Evolutionary conservation across 2,329 filamentous ascomycete genomes (phyloP), one percentile per base, ranked within the genome.

Genomic region (Exophiala mesophila): DNA sequence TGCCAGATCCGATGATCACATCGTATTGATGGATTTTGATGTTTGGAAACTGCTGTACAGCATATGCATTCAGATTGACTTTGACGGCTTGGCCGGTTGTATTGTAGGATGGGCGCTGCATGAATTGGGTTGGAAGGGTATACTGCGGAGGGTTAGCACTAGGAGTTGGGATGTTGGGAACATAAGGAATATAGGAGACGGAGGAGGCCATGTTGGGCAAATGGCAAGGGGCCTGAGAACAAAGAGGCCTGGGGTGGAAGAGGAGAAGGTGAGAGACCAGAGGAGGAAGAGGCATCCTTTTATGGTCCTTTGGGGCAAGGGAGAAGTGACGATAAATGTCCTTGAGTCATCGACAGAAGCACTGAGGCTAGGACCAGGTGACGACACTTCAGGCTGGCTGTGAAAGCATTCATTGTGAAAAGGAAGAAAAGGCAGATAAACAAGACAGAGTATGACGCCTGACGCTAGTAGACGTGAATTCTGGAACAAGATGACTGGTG

Each of bases 21-120:
- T 95, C 88, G 55, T 90, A 97, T 59, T 96, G 89, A 49, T 81
- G 81, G 16, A 96, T 77, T 0, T 77, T 75, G 9, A 70, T 74
- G 2, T 63, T 71, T 0, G 80, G 80, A 41, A 81, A 78, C 7
- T 69, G 64, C 0, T 61, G 64, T 41, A 96, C 81, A 0, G 80
- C 73, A 63, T 82, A 94, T 8, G 87, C 80, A 60, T 97, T 97
- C 26, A 94, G 66, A 2, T 71, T 63, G 1, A 87, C 55, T 1
- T 63, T 57, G 15, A 80, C 71, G 0, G 68, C 59, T 47, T 73
- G 76, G 2, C 81, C 82, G 5, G 70, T 67, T 0, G 64, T 73
- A 48, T 81, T 84, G 60, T 76, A 79, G 0, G 66, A 71, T 0
- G 75, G 76, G 2, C 80, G 78, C 39, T 59, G 55, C 10, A 61